Base-by-base conservation (phyloP, 208 protist genomes). In the Polymyxa betae region DNA sequence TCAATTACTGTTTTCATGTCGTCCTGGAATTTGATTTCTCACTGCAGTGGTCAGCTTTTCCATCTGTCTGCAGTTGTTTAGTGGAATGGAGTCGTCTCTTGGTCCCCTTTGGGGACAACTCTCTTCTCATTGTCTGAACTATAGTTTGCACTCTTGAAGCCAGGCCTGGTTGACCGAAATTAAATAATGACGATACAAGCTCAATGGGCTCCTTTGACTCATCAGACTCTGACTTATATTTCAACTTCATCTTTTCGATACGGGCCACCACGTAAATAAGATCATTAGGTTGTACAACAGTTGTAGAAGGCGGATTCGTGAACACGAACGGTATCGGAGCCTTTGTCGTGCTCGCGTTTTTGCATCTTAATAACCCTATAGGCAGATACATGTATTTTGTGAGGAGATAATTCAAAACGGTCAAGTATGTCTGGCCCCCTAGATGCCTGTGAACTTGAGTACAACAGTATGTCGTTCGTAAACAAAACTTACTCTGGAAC, bases 341-440 rank as follows among this genome's bases (percentile, higher is more conserved):
- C 35, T 5, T 35, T 16, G 72, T 45, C 72, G 72, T 12, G 10
- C 16, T 20, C 72, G 72, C 16, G 16, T 35, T 5, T 43, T 82
- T 82, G n/a, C 72, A 82, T 82, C 72, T 5, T n/a, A 82, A 82
- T n/a, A 82, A n/a, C 16, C 72, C 72, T n/a, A 82, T 43, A 35
- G 72, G 72, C 72, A 82, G 72, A 43, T 45, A 82, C 72, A 82
- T 5, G n/a, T 45, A 82, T 82, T 43, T 35, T 5, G 16, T 35
- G 72, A 43, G 5, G 16, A 82, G 5, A 12, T 35, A 82, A 5
- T 82, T 82, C 16, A 82, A 43, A 5, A 82, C 10, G 16, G 72
- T 40, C n/a, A 82, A 82, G n/a, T 82, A 82, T n/a, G 72, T 5
- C 72, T 82, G n/a, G n/a, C n/a, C 72, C 16, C 16, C 72, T 16